Evolutionary conservation across 1,284 basidiomycete species (phyloP).

Genomic region (Cutaneotrichosporon spelunceum): DNA sequence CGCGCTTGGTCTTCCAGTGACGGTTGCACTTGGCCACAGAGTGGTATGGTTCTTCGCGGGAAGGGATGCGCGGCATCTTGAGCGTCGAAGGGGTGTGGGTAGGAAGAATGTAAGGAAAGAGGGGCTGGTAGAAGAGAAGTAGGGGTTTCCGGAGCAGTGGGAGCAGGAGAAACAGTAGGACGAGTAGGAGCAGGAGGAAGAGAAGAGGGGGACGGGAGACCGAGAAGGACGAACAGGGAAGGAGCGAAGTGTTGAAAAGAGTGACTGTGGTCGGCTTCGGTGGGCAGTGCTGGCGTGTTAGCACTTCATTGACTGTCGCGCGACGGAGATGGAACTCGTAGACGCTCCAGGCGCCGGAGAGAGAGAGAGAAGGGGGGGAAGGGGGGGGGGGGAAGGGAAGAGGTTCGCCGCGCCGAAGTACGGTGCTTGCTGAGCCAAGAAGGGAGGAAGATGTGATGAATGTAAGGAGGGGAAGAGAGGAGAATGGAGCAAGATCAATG

Average conservation of each 20-base stretch:
- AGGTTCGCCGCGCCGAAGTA: not conserved
- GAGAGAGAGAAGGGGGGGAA: not conserved
- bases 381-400: not conserved
- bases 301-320: not conserved
- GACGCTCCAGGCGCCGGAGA: not conserved
- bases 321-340: not conserved
- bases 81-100: not conserved
- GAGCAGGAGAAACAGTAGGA: no score
- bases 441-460: not conserved
- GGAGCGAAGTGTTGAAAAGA: slow-evolving; percentile 6
- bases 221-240: slow-evolving; percentile 1
- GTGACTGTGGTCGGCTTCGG: slow-evolving; percentile 13
- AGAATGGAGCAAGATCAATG: not conserved
- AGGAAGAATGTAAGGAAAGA: slow-evolving; percentile 2
- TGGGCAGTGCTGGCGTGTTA: slow-evolving; percentile 7
- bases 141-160: not conserved
- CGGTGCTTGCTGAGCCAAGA: not conserved
- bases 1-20: slow-evolving; percentile 57
- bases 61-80: slow-evolving; percentile 56
- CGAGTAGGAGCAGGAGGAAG: no score
- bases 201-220: not conserved
- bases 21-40: slow-evolving; percentile 55
- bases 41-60: slow-evolving; percentile 56
- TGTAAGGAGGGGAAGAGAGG: not conserved
- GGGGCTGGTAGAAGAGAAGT: slow-evolving; percentile 7